Evolutionary conservation across 257 asterid species (phyloP).

Genomic region (Jacaranda copaia): DNA sequence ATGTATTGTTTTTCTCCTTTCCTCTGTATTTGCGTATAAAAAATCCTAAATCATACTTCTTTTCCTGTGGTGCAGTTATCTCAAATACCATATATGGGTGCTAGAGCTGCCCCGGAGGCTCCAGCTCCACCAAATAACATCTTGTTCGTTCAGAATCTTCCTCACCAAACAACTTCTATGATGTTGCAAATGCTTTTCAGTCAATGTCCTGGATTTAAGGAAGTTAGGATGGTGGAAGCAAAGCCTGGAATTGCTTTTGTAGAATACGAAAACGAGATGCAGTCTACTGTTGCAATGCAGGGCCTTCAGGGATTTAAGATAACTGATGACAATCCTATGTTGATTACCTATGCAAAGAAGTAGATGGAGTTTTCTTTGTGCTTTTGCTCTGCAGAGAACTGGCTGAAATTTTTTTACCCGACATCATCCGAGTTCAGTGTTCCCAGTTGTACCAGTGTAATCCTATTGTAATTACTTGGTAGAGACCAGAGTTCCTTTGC

Average conservation of each 20-base stretch:
- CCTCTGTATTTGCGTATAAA: not conserved
- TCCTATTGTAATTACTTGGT: conserved; percentile 51
- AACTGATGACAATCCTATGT: conserved; percentile 78
- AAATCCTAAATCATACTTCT: conserved; percentile 13
- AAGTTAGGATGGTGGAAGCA: conserved; percentile 94
- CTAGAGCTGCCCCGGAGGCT: conserved; percentile 74
- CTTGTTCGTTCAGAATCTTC: conserved; percentile 86
- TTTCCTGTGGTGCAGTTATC: conserved; percentile 64
- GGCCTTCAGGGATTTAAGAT: conserved; percentile 90
- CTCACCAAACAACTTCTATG: conserved; percentile 92
- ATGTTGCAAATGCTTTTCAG: conserved; percentile 97
- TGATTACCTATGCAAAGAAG: conserved; percentile 92
- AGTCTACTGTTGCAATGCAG: conserved; percentile 89
- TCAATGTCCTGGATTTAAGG: conserved; percentile 89
- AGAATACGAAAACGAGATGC: conserved; percentile 93
- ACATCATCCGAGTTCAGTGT: conserved; percentile 8
- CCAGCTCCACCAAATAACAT: conserved; percentile 99
- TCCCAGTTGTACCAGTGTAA: conserved; percentile 44
- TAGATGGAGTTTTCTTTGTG: conserved; percentile 32
- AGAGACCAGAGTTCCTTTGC: conserved; percentile 12
- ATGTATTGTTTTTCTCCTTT: not conserved
- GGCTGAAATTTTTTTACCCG: not conserved
- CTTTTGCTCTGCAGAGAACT: conserved; percentile 23
- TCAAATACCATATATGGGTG: conserved; percentile 78
- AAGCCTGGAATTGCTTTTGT: conserved; percentile 98